A percentile compares a stretch with the other conserved stretches of the same genome.
phyloP scores from a whole-genome alignment of 441 rosid genomes.

The Capsella rubella region DNA sequence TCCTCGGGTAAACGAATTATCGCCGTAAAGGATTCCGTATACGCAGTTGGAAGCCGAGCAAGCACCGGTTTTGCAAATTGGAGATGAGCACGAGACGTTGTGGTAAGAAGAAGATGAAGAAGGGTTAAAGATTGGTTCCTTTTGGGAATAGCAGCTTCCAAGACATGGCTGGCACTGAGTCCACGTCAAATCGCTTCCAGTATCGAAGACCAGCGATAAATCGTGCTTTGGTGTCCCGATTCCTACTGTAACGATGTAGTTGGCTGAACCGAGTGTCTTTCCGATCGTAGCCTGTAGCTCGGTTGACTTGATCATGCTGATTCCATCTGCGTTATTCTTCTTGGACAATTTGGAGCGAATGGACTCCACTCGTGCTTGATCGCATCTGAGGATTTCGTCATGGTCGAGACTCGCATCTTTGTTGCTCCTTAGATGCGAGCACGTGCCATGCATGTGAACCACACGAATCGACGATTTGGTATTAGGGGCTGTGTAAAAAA shows the following conservation, averaged over 20 bases:
- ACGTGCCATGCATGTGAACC: conserved; percentile 72
- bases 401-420: conserved; percentile 37
- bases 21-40: conserved; percentile 65
- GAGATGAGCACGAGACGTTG: conserved; percentile 52
- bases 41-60: conserved; percentile 49
- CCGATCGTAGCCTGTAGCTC: conserved; percentile 56
- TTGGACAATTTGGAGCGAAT: conserved; percentile 50
- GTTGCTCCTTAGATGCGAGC: conserved; percentile 43
- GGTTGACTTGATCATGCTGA: conserved; percentile 16
- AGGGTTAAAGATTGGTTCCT: conserved; percentile 53
- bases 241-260: conserved; percentile 57
- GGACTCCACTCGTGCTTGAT: conserved; percentile 57
- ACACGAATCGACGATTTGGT: conserved; percentile 52
- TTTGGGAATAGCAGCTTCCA: conserved; percentile 50
- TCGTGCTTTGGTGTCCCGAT: conserved; percentile 59
- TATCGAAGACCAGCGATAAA: conserved; percentile 55
- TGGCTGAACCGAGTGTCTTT: conserved; percentile 50
- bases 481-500: conserved; percentile 39
- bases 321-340: not conserved
- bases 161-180: conserved; percentile 67
- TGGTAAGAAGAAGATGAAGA: conserved; percentile 47
- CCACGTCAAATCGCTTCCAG: conserved; percentile 72
- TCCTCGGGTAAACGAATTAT: conserved; percentile 53
- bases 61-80: conserved; percentile 41
- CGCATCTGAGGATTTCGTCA: conserved; percentile 52